Percentiles rank a stretch among this genome's conserved stretches.
These are phyloP conservation scores for Camelina hispida DNA, from an alignment of 345 rosid species.

Conservation along the genomic window DNA sequence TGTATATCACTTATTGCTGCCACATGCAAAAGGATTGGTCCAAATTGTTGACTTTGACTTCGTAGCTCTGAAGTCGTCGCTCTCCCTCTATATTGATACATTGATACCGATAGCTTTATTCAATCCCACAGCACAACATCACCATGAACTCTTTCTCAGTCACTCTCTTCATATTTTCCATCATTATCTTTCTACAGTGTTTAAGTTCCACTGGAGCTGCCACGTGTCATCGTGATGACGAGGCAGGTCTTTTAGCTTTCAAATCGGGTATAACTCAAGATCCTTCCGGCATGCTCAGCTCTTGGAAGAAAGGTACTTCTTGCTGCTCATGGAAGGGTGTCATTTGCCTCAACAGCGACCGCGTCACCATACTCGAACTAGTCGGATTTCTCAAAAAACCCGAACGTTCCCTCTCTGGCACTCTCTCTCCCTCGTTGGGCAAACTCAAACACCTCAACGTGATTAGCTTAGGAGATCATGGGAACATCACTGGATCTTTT, in stretches of 20 bases:
- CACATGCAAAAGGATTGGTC: constrained; percentile 11
- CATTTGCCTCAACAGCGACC: constrained; percentile 47
- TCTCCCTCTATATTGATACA: not conserved
- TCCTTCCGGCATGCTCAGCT: constrained; percentile 64
- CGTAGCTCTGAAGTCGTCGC: not conserved
- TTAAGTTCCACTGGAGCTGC: constrained; percentile 40
- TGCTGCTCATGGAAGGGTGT: constrained; percentile 69
- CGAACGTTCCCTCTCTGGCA: constrained; percentile 56
- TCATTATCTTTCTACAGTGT: constrained; percentile 20
- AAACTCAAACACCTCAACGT: constrained; percentile 52
- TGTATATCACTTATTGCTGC: not conserved
- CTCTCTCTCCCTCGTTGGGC: constrained; percentile 58
- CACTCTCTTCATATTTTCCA: constrained; percentile 26
- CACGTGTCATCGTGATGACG: constrained; percentile 6
- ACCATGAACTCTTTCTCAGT: constrained; percentile 13
- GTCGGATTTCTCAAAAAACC: constrained; percentile 9
- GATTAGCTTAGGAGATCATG: constrained; percentile 4
- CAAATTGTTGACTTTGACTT: constrained; percentile 8
- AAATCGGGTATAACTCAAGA: not conserved
- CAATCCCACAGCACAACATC: not conserved
- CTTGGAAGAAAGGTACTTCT: constrained; percentile 63
- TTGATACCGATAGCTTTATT: too few relatives aligned
- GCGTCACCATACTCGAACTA: constrained; percentile 56
- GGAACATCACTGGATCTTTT: constrained; percentile 60
- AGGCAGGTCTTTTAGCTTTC: constrained; percentile 19